Conservation (phyloP, 1,139 yeast genomes). For the Hanseniaspora uvarum region DNA sequence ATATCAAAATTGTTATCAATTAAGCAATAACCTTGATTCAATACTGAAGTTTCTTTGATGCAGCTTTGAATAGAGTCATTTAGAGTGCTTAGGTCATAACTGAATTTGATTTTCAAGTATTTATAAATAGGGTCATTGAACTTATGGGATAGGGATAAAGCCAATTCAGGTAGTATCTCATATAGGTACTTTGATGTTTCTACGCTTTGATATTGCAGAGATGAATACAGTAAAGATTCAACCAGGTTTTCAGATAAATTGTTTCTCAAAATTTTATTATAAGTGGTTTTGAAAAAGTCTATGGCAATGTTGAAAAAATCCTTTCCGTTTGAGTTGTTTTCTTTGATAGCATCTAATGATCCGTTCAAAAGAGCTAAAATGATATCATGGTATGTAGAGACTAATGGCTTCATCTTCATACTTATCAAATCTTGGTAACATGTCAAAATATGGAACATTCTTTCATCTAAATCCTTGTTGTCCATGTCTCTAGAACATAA, state of each 20-base stretch:
- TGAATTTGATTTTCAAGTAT: slow-evolving; percentile 29
- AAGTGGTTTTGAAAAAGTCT: slow-evolving; percentile 45
- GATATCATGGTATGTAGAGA: slow-evolving; percentile 44
- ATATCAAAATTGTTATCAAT: not conserved
- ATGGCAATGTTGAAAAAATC: slow-evolving; percentile 57
- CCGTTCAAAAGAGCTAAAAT: slow-evolving; percentile 44
- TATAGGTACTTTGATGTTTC: slow-evolving; percentile 7
- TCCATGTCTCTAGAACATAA: slow-evolving; percentile 32
- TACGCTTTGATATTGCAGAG: slow-evolving; percentile 8
- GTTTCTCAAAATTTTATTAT: slow-evolving; percentile 25
- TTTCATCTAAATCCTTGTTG: slow-evolving; percentile 37
- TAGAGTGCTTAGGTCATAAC: slow-evolving; percentile 29
- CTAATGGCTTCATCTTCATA: slow-evolving; percentile 42
- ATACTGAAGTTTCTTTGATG: not conserved
- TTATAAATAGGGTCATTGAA: slow-evolving; percentile 30
- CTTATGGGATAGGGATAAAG: slow-evolving; percentile 22
- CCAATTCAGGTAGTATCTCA: slow-evolving; percentile 2
- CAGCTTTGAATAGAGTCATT: slow-evolving; percentile 21
- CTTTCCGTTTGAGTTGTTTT: slow-evolving; percentile 34
- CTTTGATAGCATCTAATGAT: slow-evolving; percentile 36
- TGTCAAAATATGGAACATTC: slow-evolving; percentile 49
- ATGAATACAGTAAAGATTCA: slow-evolving; percentile 26
- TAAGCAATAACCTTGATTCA: slow-evolving; percentile 1
- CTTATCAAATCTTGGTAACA: slow-evolving; percentile 57
- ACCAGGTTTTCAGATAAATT: slow-evolving; percentile 27